Base-by-base conservation (phyloP, 441 rosid genomes). In the Erodium chrysanthum region DNA sequence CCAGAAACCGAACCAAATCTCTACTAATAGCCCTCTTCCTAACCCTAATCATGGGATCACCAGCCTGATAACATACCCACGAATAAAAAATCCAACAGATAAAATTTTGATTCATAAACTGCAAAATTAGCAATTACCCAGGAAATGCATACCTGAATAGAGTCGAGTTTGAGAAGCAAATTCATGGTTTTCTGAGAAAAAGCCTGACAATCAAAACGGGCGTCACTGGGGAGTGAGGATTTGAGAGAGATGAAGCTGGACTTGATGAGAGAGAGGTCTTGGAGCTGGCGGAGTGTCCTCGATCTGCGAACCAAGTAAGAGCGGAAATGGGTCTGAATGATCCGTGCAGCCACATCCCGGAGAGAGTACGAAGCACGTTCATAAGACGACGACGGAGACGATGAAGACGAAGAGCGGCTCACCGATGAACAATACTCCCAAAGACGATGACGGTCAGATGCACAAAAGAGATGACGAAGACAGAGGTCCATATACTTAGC, bases 241-340 rank as follows among this genome's bases (percentile, higher is more conserved):
- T 83, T 88, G 71, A 93, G 89, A 68, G 89, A 66, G 52, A 69
- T 60, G 77, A 86, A 86, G 48, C 79, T 78, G 62, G 97, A 82
- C 78, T 85, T 91, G 64, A 93, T 74, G 66, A 62, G 44, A 59
- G 95, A 97, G 25, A 93, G 90, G 60, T 83, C 87, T 74, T 89
- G 84, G 73, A 91, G 96, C 73, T 88, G 85, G 21, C 91, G 76
- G 23, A 93, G 88, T 66, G 89, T 80, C 77, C 83, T 80, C 56
- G 97, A 93, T 88, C 96, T 84, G 22, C 76, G 86, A 66, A 82
- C 95, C 2, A 93, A 85, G 82, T 84, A 86, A 21, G 88, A 78
- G 0, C 96, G 88, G 74, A 91, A 93, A 80, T 84, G 91, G 71
- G 78, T 73, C 74, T 89, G 98, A 70, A 93, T 93, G 22, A 93